Base-by-base conservation (phyloP, 805 yeast species). In the Teunomyces tritomae region DNA sequence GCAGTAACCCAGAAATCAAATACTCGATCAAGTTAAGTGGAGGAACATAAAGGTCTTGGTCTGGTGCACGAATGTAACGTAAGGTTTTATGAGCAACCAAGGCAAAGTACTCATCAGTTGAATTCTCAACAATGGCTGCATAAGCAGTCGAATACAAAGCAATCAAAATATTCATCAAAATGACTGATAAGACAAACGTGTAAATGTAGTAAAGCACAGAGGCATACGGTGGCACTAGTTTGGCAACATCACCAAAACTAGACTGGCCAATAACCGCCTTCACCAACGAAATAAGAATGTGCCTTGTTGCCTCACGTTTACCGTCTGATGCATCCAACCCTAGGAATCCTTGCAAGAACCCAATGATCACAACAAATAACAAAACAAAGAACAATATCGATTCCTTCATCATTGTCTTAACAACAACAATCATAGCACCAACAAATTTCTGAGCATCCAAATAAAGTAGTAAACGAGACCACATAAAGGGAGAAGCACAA, bases 291-390 rank as follows among this genome's bases (percentile, higher is more conserved):
- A 80, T 68, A 39, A 88, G 64, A 44, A 88, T 83, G 29, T 80
- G 72, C 16, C 71, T 66, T 0, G 96, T 87, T 24, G 87, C 85
- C 54, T 89, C 94, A 49, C 85, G 73, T 52, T 79, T 81, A 54
- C 96, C 96, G 64, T 89, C 96, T 2, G 95, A 86, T 32, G 87
- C 85, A 66, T 89, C 97, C 46, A 89, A 72, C 9, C 96, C 96
- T 29, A 89, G 65, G 63, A 89, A 88, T 0, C 95, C 96, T 62
- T 89, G 96, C 47, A 88, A 68, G 66, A 89, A 89, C 0, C 96
- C 96, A 43, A 85, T 62, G 51, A 85, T 82, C 32, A 89, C 83
- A 48, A 89, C 79, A 7, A 77, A 69, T 47, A 89, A 71, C 54
- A 89, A 68, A 39, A 87, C 85, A 61, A 89, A 89, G 70, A 89